Evolutionary conservation across 208 protist species (phyloP), one percentile per base, ranked within the genome.

Genomic region (Angomonas deanei): DNA sequence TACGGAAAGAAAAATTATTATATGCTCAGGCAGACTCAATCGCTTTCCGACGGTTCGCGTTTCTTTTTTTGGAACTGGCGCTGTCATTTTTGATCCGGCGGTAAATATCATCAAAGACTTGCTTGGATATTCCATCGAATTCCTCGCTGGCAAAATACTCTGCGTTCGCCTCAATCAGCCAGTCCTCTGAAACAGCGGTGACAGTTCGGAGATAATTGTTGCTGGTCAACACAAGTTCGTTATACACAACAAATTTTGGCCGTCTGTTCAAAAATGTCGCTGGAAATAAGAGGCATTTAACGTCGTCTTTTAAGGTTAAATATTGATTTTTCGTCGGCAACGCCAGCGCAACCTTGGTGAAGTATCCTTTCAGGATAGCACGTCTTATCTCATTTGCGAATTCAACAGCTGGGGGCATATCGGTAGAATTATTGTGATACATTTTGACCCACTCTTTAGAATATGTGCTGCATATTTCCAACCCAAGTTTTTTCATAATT

Each of bases 221-320:
- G 60, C 79, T 91, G 13, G 88, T 94, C 8, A 92, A 73, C 19
- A 99, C 97, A 66, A 99, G 97, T 75, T 99, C 97, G 74, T 99
- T 96, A 73, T 98, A 99, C 1, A 99, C 70, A 5, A 97, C 88
- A 88, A 97, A 99, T 70, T 99, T 97, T n/a, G 97, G 97, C 55
- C 98, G 97, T 55, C 94, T 84, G 62, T 97, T 92, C 62, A 97
- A 84, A 52, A 78, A 92, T 1, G 92, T 96, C 0, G 85, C 82
- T 0, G 95, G 95, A 56, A 97, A 96, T 33, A 98, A 77, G 19
- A 91, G 64, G 58, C 83, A 87, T 61, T 89, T 91, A 0, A 98
- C 96, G 69, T 99, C 97, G 70, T 99, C 97, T 74, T 99, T 99
- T 15, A 99, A 68, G 0, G 87, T 94, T 31, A 97, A 94, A 52